Evolutionary conservation across 139 green algal species (phyloP).

Genomic region (Desmodesmus armatus): DNA sequence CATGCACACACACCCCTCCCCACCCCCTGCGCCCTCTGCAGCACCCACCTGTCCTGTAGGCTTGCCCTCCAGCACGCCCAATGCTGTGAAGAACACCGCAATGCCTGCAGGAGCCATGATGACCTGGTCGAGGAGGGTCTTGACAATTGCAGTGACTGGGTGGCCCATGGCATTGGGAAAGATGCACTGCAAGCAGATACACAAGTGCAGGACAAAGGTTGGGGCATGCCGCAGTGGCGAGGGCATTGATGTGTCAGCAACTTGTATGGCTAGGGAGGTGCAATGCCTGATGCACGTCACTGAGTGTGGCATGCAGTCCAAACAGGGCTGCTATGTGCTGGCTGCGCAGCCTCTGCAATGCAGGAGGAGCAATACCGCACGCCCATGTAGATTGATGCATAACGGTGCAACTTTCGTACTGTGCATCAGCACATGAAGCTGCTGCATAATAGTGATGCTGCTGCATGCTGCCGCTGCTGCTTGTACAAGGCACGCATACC

Average conservation of each 20-base stretch:
- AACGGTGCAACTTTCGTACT: no score
- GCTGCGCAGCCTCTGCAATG: no score
- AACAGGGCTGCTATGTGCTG: no score
- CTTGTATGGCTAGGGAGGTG: neutral
- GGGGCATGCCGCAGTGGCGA: neutral
- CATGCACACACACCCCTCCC: no score
- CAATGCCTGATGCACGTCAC: neutral
- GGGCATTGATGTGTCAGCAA: neutral
- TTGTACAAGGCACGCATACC: conserved; percentile 26
- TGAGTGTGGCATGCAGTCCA: no score
- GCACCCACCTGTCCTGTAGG: no score
- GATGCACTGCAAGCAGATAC: conserved; percentile 23
- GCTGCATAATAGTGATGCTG: no score
- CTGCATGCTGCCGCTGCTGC: neutral
- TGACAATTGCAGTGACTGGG: conserved; percentile 48
- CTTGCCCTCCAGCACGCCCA: conserved; percentile 58
- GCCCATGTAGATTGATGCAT: no score
- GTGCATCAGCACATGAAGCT: no score
- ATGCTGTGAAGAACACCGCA: conserved; percentile 57
- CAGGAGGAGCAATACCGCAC: no score
- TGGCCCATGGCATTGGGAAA: conserved; percentile 40
- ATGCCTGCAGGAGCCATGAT: conserved; percentile 56
- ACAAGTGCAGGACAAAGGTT: neutral
- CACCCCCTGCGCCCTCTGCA: no score
- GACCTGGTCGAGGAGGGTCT: conserved; percentile 60